Conservation (phyloP, 2,329 filamentous ascomycete genomes). For the Cadophora malorum region DNA sequence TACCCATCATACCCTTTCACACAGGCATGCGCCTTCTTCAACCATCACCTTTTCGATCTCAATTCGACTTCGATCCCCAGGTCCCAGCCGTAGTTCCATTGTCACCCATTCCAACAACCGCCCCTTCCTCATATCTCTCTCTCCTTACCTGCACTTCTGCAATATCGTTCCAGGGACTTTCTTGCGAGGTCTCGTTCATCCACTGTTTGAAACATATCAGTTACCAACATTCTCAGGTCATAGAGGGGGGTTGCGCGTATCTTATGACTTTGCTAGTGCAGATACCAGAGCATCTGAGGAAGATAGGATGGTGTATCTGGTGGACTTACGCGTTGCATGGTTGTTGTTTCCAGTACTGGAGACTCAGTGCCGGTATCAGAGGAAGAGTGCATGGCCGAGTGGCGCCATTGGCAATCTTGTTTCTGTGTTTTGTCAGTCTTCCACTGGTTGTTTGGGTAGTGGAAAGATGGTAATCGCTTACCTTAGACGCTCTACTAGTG, state of each 20-base stretch:
- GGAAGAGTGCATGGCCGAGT: too few species aligned
- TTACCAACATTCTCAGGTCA: too few species aligned
- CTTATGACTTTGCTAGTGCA: neutral
- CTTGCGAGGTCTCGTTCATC: conserved; percentile 16
- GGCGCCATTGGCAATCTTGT: too few species aligned
- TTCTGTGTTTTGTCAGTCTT: neutral
- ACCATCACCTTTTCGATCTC: neutral
- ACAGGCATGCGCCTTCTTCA: neutral
- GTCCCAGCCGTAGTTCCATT: conserved; percentile 1
- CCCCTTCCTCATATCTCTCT: neutral
- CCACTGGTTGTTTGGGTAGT: too few species aligned
- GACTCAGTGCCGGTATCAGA: neutral
- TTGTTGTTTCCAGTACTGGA: neutral
- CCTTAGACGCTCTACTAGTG: too few species aligned
- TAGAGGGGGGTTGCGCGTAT: too few species aligned
- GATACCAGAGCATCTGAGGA: neutral
- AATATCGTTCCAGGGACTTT: conserved; percentile 20
- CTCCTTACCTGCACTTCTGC: conserved; percentile 1
- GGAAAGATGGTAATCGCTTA: too few species aligned
- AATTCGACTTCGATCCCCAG: neutral
- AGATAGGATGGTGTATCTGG: neutral
- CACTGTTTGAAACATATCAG: neutral
- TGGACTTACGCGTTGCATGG: neutral
- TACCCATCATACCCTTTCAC: neutral
- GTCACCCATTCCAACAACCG: neutral